Conservation (phyloP, 768 basidiomycete genomes). For the Suillus brevipes region DNA sequence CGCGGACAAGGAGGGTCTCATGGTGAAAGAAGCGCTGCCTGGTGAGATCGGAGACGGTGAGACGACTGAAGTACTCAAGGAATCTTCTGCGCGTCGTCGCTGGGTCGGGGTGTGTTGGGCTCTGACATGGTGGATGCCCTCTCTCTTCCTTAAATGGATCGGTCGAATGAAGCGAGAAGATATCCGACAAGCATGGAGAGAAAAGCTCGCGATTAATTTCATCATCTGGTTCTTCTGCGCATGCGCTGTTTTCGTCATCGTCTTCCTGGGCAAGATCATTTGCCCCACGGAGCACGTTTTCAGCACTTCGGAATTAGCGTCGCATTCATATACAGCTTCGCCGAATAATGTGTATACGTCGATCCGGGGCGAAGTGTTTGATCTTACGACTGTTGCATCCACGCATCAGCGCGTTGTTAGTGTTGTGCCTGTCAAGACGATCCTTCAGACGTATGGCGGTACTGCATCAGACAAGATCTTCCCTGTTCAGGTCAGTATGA, state of each 20-base stretch:
- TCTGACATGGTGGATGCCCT: conserved; percentile 91
- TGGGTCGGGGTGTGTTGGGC: conserved; percentile 91
- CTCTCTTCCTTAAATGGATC: conserved; percentile 59
- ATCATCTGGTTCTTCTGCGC: conserved; percentile 94
- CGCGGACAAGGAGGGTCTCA: conserved; percentile 66
- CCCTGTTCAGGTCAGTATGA: conserved; percentile 79
- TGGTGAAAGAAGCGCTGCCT: conserved; percentile 81
- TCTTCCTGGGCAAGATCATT: conserved; percentile 81
- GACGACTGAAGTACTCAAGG: conserved; percentile 84
- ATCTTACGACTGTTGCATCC: conserved; percentile 66
- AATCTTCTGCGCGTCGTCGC: conserved; percentile 72
- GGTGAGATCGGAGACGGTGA: conserved; percentile 88
- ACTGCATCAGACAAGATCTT: conserved; percentile 72
- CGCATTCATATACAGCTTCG: conserved; percentile 60
- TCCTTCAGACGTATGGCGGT: conserved; percentile 82
- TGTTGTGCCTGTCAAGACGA: conserved; percentile 71
- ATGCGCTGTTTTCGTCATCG: conserved; percentile 92
- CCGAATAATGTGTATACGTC: conserved; percentile 79
- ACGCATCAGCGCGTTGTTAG: conserved; percentile 68
- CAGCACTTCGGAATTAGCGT: conserved; percentile 70
- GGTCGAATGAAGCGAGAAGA: conserved; percentile 96
- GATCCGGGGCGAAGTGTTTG: conserved; percentile 94
- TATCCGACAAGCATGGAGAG: conserved; percentile 94
- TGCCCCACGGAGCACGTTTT: conserved; percentile 96
- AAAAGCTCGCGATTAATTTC: conserved; percentile 92